Evolutionary conservation across 2,329 filamentous ascomycete species (phyloP).

Genomic region (Venturia carpophila): DNA sequence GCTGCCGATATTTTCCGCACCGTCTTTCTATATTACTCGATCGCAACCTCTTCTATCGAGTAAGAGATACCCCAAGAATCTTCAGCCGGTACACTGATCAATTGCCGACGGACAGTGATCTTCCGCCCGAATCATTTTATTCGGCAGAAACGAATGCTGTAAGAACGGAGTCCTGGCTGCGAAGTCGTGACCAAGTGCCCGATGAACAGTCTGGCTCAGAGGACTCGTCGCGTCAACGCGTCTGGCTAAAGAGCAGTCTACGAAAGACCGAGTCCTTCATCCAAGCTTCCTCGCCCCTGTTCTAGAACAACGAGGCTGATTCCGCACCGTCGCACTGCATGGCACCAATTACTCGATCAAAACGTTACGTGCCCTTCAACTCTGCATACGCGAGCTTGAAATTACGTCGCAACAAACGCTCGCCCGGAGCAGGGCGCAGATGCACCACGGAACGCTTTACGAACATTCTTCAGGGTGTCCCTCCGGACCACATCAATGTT

Average conservation of each 20-base stretch:
- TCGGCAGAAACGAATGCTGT: neutral
- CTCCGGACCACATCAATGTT: neutral
- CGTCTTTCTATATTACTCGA: slow-evolving; percentile 3
- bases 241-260: neutral
- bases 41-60: slow-evolving; percentile 7
- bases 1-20: neutral
- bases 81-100: neutral
- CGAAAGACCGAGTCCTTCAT: neutral
- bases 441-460: neutral
- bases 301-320: neutral
- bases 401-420: slow-evolving; percentile 3
- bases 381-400: neutral
- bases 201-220: neutral
- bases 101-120: neutral
- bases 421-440: neutral
- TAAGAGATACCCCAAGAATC: neutral
- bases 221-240: neutral
- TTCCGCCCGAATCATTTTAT: neutral
- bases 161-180: neutral
- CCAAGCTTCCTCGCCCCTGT: neutral
- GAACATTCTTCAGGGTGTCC: no score
- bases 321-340: neutral
- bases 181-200: neutral
- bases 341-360: slow-evolving; percentile 1
- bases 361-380: neutral